Base-by-base conservation (phyloP, 768 basidiomycete species). In the Psilocybe cyanescens region DNA sequence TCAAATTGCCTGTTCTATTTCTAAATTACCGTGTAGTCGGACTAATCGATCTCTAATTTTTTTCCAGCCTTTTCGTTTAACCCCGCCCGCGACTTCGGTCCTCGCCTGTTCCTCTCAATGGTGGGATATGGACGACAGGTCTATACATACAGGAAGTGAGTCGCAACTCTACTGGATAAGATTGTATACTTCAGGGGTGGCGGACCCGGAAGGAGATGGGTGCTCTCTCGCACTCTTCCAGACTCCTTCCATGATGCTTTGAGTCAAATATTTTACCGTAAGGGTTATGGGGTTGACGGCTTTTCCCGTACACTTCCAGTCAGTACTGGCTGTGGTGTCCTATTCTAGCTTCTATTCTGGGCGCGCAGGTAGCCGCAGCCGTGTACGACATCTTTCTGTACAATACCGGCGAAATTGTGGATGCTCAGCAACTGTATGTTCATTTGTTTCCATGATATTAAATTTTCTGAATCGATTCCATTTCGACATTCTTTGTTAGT, bases 241-340 rank as follows among this genome's bases (percentile, higher is more conserved):
- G 24, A 24, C 24, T 24, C 24, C 33, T 7, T 7, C 33, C 7
- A 35, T 35, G 33, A 35, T 35, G 7, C 33, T 35, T 35, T 35
- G 7, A 11, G 33, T 35, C 33, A 11, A 24, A 11, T 11, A 35
- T 35, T 35, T 35, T 35, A 11, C 33, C 33, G 11, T 11, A 4
- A 35, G 24, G 24, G 24, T 24, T 35, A 11, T 35, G 33, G 4
- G 4, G 4, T 35, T 35, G n/a, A 44, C 41, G 41, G 41, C 11
- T 12, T 44, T 44, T 44, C 14, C 41, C 41, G 14, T 44, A 8
- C n/a, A 16, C 41, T 52, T 30, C 49, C 19, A 83, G 79, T 65
- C 87, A 91, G 63, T 91, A 91, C 68, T 91, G 89, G 90, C 58
- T 91, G 33, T 91, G 90, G 89, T 84, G 84, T 65, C 84, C 86